These are phyloP conservation scores for Fusarium sp. DNA, from an alignment of 2,329 filamentous ascomycete genomes.

Conservation along the genomic window DNA sequence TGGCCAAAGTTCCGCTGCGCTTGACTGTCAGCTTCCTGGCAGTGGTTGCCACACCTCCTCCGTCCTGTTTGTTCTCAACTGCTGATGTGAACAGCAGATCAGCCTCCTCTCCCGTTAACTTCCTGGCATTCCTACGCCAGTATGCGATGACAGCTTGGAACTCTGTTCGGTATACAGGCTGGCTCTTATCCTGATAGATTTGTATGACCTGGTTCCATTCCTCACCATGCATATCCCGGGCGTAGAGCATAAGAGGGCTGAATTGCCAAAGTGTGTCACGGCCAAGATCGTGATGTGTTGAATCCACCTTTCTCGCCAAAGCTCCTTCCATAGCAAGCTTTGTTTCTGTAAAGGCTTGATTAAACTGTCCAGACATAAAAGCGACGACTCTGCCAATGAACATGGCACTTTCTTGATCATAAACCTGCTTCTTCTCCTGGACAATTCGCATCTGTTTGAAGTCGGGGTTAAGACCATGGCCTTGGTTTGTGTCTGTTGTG, in stretches of 20 bases:
- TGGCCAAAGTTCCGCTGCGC: constrained; percentile 87
- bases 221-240: constrained; percentile 82
- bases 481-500: constrained; percentile 57
- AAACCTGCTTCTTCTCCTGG: constrained; percentile 93
- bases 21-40: constrained; percentile 94
- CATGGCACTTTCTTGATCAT: constrained; percentile 77
- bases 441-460: constrained; percentile 93
- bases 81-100: constrained; percentile 90
- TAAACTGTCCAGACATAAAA: constrained; percentile 85
- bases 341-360: constrained; percentile 77
- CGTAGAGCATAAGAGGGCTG: constrained; percentile 86
- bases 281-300: constrained; percentile 75
- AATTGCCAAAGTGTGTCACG: constrained; percentile 87
- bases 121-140: constrained; percentile 84
- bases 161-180: constrained; percentile 82
- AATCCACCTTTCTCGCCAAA: constrained; percentile 75
- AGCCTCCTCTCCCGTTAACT: constrained; percentile 79
- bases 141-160: constrained; percentile 80
- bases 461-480: constrained; percentile 72
- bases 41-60: constrained; percentile 74
- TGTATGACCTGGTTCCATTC: constrained; percentile 86
- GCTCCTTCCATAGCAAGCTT: constrained; percentile 72
- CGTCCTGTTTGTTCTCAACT: constrained; percentile 85
- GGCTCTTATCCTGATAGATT: constrained; percentile 82
- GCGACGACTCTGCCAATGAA: constrained; percentile 85